Percentiles rank a stretch among this genome's conserved stretches.
Evolutionary conservation across 2,329 filamentous ascomycete species (phyloP).

Genomic region (Atkinsonella hypoxylon): DNA sequence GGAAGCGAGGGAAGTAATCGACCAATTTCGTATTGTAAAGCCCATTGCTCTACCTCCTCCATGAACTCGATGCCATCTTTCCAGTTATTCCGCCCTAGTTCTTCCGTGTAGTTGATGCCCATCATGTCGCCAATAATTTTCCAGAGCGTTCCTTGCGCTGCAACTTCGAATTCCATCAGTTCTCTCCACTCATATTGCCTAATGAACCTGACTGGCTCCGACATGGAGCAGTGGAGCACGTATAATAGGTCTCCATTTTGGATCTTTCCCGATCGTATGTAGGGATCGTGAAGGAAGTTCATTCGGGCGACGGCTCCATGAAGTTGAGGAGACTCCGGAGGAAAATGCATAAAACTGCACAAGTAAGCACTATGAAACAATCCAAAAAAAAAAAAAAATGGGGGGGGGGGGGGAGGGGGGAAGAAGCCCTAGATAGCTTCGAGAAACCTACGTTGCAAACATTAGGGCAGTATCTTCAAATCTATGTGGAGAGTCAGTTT

Average conservation of each 20-base stretch:
- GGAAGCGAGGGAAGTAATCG: conserved; percentile 42
- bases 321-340: conserved; percentile 17
- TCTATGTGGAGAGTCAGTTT: conserved; percentile 12
- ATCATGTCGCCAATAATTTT: conserved; percentile 61
- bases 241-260: conserved; percentile 26
- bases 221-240: conserved; percentile 44
- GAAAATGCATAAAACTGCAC: conserved; percentile 18
- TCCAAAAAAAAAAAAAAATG: not conserved
- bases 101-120: conserved; percentile 41
- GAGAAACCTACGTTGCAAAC: conserved; percentile 20
- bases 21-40: conserved; percentile 43
- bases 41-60: conserved; percentile 36
- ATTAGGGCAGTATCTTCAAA: conserved; percentile 29
- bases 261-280: conserved; percentile 23
- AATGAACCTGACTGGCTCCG: conserved; percentile 54
- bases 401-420: too few species aligned
- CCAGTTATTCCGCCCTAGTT: conserved; percentile 28
- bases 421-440: too few species aligned
- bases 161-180: conserved; percentile 53
- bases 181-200: conserved; percentile 57
- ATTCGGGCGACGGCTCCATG: conserved; percentile 26
- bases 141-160: conserved; percentile 58
- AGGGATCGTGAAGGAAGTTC: conserved; percentile 27
- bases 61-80: conserved; percentile 38
- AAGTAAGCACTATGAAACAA: not conserved